Conservation (phyloP, 305 asterid genomes). For the Fraxinus greggii region DNA sequence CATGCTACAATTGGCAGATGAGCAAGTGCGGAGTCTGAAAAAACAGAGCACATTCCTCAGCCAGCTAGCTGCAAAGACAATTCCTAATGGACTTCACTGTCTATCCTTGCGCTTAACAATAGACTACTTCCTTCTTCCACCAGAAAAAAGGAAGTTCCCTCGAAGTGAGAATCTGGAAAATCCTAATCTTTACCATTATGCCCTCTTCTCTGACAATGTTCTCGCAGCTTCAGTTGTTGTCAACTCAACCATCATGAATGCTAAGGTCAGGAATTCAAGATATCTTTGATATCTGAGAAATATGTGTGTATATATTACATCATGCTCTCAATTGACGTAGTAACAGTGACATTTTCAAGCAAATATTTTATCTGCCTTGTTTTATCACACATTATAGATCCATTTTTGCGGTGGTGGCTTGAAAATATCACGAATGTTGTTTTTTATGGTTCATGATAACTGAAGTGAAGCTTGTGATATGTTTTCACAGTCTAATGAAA, state of each 20-base stretch:
- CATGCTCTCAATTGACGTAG: background rate
- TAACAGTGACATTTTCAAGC: background rate
- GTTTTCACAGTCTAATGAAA: background rate
- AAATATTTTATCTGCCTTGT: background rate
- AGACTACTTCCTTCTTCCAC: conserved; percentile 83
- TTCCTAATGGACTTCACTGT: conserved; percentile 96
- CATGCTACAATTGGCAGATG: conserved; percentile 97
- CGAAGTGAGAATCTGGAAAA: conserved; percentile 80
- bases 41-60: conserved; percentile 99
- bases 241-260: conserved; percentile 82
- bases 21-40: conserved; percentile 95
- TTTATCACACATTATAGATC: background rate
- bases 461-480: background rate
- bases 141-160: conserved; percentile 84
- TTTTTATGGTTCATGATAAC: background rate
- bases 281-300: conserved; percentile 3
- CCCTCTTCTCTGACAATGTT: conserved; percentile 95
- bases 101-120: conserved; percentile 90
- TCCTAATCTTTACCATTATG: conserved; percentile 86
- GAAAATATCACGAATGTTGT: background rate
- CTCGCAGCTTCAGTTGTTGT: conserved; percentile 99
- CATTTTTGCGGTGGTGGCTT: conserved; percentile 8
- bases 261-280: conserved; percentile 60
- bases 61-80: conserved; percentile 96
- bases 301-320: background rate